These are phyloP conservation scores for Colletotrichum tropicicola DNA, from an alignment of 2,329 filamentous ascomycete genomes.

Conservation along the genomic window DNA sequence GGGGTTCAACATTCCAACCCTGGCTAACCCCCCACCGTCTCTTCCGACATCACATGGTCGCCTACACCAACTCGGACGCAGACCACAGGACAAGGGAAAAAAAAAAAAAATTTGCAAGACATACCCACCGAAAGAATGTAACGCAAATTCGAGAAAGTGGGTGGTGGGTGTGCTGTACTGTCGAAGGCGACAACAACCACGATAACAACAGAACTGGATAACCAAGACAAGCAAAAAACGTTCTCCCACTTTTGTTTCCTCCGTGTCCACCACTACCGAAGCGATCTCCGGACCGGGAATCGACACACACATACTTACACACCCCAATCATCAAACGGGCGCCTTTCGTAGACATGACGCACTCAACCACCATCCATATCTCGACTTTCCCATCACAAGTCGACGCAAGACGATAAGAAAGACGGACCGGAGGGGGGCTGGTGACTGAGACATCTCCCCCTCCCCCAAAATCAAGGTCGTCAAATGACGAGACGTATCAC, in stretches of 20 bases:
- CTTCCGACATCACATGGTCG: not conserved
- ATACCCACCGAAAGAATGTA: not conserved
- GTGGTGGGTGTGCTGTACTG: not conserved
- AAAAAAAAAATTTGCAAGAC: not conserved
- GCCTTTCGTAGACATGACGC: too few relatives aligned
- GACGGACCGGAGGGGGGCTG: not conserved
- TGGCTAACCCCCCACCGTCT: not conserved
- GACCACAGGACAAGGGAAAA: not conserved
- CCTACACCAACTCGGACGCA: too few relatives aligned
- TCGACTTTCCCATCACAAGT: conserved; percentile 15
- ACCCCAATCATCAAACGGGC: too few relatives aligned
- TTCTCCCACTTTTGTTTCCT: not conserved
- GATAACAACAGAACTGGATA: not conserved
- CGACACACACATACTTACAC: too few relatives aligned
- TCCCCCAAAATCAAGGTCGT: too few relatives aligned
- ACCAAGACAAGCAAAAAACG: not conserved
- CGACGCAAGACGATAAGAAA: not conserved
- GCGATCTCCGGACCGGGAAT: conserved; percentile 7
- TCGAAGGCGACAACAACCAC: not conserved
- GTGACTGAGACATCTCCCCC: conserved; percentile 21
- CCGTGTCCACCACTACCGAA: not conserved
- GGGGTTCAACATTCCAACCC: not conserved
- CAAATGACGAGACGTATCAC: too few relatives aligned
- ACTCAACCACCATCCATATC: not conserved
- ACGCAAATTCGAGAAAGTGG: not conserved